Base-by-base conservation (phyloP, 768 basidiomycete genomes). In the Russula abietina region DNA sequence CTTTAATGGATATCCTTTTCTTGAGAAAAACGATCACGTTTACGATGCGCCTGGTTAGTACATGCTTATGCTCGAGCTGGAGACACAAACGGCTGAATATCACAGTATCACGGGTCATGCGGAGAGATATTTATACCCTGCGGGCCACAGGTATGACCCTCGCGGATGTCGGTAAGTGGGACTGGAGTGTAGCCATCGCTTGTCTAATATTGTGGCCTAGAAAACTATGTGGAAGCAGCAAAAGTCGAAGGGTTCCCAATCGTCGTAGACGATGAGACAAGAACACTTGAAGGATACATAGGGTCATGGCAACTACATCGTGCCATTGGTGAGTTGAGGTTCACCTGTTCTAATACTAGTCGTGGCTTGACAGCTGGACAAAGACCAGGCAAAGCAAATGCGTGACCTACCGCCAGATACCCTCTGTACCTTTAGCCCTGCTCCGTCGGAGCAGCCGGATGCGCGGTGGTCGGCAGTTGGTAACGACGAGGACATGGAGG, bases 1-100 rank as follows among this genome's bases (percentile, higher is more conserved):
- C 19, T 96, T 99, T 76, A 98, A 97, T 71, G 96, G 95, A 10
- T 98, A 89, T 76, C 97, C 97, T 0, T 94, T 95, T 79, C 77
- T 99, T 62, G 96, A 98, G 75, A 95, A 95, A 70, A 92, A 97
- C 64, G 93, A 97, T 71, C 88, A 92, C 69, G 87, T 91, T 0
- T 95, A 91, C 70, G 87, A 96, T 71, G 89, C 93, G 50, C 83
- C 92, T 55, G 92, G 96, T 97, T 69, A 58, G 85, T 73, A 36
- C 17, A 43, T 48, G 17, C 51, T 55, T 48, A 22, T 22, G 38
- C 36, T 45, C 50, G 46, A 33, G 26, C 22, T 28, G 64, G 52
- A 50, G 51, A 2, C 59, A 41, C 22, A 41, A 54, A 53, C 50
- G 64, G 28, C 50, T 45, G 60, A 59, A 33, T 38, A 60, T 48